Percentiles rank a stretch among this genome's conserved stretches.
These are phyloP conservation scores for Paulownia fortunei DNA, from an alignment of 257 asterid genomes.

Conservation along the genomic window DNA sequence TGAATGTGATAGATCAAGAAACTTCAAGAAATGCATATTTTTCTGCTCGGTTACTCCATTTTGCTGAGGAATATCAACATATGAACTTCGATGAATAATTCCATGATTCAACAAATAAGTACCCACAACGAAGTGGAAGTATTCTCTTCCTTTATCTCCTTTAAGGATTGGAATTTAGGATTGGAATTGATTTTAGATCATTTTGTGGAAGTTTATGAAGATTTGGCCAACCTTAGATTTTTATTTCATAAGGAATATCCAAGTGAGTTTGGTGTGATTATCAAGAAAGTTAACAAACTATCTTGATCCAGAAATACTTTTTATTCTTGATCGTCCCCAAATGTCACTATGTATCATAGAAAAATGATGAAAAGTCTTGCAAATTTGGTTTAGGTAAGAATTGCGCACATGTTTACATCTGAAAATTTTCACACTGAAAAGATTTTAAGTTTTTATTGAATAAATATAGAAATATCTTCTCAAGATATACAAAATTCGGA, in stretches of 20 bases:
- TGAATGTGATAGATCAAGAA: neutral
- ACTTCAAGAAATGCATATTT: neutral
- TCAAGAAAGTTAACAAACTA: neutral
- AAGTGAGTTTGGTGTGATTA: too few relatives aligned
- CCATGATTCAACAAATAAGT: too few relatives aligned
- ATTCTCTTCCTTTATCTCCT: too few relatives aligned
- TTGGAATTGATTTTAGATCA: too few relatives aligned
- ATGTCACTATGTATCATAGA: neutral
- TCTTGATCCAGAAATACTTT: neutral
- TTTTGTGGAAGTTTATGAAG: too few relatives aligned
- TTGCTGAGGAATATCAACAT: too few relatives aligned
- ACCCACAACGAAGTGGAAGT: too few relatives aligned
- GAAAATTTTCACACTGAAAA: neutral
- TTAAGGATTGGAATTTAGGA: too few relatives aligned
- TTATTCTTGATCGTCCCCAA: slow-evolving; percentile 4
- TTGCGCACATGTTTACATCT: neutral
- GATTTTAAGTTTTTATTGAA: neutral
- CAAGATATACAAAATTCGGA: neutral
- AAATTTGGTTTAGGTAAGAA: too few relatives aligned
- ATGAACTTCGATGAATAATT: too few relatives aligned
- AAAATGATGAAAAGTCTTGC: neutral
- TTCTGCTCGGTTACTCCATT: too few relatives aligned
- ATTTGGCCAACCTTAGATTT: neutral
- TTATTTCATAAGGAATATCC: neutral
- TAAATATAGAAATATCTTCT: too few relatives aligned